These are phyloP conservation scores for Globisporangium iwayamae DNA, from an alignment of 352 stramenopile genomes.

Conservation along the genomic window DNA sequence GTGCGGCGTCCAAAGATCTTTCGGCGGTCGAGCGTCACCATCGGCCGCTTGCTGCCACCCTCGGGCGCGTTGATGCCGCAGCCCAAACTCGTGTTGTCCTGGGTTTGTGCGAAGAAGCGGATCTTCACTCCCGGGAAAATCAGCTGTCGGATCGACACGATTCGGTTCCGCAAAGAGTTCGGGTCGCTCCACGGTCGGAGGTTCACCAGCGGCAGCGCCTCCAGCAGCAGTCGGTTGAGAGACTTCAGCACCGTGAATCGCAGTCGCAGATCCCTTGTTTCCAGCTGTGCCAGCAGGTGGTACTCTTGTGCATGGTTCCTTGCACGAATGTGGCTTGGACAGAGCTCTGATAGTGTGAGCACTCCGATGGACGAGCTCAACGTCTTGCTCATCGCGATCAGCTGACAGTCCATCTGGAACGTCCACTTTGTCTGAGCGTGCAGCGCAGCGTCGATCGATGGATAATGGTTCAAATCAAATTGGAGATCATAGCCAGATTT, in stretches of 20 bases:
- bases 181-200: constrained; percentile 49
- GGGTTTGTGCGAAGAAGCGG: constrained; percentile 58
- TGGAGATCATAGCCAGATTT: constrained; percentile 55
- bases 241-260: constrained; percentile 55
- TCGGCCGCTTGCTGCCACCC: constrained; percentile 47
- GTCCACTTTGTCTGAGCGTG: constrained; percentile 63
- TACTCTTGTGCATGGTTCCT: constrained; percentile 28
- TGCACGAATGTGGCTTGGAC: constrained; percentile 50
- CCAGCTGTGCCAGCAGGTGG: constrained; percentile 32
- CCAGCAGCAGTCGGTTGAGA: constrained; percentile 51
- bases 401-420: constrained; percentile 67
- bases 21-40: constrained; percentile 66
- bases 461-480: constrained; percentile 47
- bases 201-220: constrained; percentile 63
- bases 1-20: constrained; percentile 38
- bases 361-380: constrained; percentile 51
- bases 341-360: constrained; percentile 57
- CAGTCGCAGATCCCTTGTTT: constrained; percentile 57
- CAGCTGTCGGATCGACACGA: constrained; percentile 56
- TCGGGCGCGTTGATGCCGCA: constrained; percentile 38
- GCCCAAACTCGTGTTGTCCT: constrained; percentile 68
- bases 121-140: constrained; percentile 79
- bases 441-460: constrained; percentile 35
- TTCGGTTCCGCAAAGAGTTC: constrained; percentile 41
- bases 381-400: constrained; percentile 43